phyloP scores from a whole-genome alignment of 2,329 filamentous ascomycete genomes.

The Aspergillus sp. region DNA sequence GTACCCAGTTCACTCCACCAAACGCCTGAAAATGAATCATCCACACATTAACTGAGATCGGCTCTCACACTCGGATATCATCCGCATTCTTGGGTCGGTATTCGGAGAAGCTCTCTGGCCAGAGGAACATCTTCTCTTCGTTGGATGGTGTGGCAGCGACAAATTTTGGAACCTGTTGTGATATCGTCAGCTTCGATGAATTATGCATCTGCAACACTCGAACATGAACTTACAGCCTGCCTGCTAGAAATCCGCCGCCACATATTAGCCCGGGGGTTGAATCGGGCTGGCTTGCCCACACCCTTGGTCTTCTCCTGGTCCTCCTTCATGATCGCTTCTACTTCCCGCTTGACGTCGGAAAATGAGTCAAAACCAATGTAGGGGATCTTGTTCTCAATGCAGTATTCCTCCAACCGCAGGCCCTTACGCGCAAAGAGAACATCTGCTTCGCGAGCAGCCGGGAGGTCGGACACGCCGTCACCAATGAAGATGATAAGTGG shows the following conservation, averaged over 20 bases:
- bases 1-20: neutral
- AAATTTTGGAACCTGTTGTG: constrained; percentile 47
- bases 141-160: constrained; percentile 54
- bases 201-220: constrained; percentile 21
- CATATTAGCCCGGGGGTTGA: constrained; percentile 69
- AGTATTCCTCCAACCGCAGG: constrained; percentile 67
- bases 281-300: constrained; percentile 59
- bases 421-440: constrained; percentile 69
- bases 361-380: constrained; percentile 68
- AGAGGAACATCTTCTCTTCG: constrained; percentile 65
- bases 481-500: constrained; percentile 71
- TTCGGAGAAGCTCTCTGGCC: constrained; percentile 61
- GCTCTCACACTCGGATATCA: constrained; percentile 3
- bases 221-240: constrained; percentile 47
- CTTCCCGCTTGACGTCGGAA: constrained; percentile 64
- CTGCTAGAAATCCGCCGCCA: constrained; percentile 66
- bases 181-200: constrained; percentile 18
- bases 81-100: constrained; percentile 37
- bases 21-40: neutral
- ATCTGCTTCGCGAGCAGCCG: constrained; percentile 66
- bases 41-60: neutral
- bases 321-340: constrained; percentile 59
- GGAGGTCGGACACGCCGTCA: constrained; percentile 68
- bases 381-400: constrained; percentile 60
- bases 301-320: constrained; percentile 64